Conservation (phyloP, 192 early-diverging fungal species). For the Backusella parvicylindrica region DNA sequence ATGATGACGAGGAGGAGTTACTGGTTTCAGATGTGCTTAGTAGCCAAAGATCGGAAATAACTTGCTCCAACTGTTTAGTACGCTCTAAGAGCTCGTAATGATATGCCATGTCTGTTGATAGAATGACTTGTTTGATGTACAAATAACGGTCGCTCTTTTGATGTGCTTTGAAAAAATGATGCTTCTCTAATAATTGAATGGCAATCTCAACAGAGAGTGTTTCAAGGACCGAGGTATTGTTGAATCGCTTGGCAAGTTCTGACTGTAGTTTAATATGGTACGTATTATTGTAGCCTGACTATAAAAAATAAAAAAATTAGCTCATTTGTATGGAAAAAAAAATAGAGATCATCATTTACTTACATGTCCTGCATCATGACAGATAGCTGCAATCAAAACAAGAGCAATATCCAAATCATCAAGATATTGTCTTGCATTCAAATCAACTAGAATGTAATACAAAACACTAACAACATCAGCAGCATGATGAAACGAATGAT, state of each 20-base stretch:
- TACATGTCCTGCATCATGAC: constrained; percentile 85
- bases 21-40: constrained; percentile 2
- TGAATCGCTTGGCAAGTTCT: constrained; percentile 61
- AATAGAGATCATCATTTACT: constrained; percentile 16
- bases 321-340: neutral
- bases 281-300: constrained; percentile 85
- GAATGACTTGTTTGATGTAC: constrained; percentile 62
- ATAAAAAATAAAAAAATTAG: constrained; percentile 16
- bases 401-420: constrained; percentile 66
- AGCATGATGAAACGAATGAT: constrained; percentile 90
- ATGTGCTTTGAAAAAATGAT: constrained; percentile 56
- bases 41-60: neutral
- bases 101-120: constrained; percentile 82
- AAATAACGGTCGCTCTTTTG: constrained; percentile 35
- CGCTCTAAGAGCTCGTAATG: constrained; percentile 64
- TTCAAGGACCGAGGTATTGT: constrained; percentile 78
- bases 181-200: constrained; percentile 60
- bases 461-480: constrained; percentile 82
- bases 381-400: constrained; percentile 75
- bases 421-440: constrained; percentile 64
- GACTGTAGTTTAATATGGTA: constrained; percentile 82
- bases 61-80: neutral
- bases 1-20: no score
- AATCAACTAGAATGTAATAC: constrained; percentile 70
- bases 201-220: constrained; percentile 73